A percentile compares a stretch with the other conserved stretches of the same genome.
Evolutionary conservation across 257 asterid species (phyloP).

Genomic region (Paraleonurus japonicus): DNA sequence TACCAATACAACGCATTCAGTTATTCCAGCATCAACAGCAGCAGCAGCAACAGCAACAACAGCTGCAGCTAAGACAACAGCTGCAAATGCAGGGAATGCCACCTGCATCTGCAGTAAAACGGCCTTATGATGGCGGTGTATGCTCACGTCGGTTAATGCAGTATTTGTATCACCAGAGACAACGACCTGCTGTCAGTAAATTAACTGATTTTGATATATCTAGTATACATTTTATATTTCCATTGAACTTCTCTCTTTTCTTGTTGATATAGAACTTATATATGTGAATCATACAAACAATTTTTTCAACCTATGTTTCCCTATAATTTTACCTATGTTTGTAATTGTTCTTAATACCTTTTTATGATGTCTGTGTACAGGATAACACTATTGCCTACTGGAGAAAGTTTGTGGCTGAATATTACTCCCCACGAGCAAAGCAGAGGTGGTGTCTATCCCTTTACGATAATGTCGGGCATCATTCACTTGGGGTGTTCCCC

Average conservation of each 20-base stretch:
- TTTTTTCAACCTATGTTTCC: neutral
- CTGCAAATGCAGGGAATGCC: slow-evolving; percentile 60
- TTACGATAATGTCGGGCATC: slow-evolving; percentile 86
- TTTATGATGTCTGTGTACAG: slow-evolving; percentile 35
- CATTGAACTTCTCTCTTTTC: neutral
- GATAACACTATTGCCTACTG: slow-evolving; percentile 86
- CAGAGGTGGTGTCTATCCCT: slow-evolving; percentile 92
- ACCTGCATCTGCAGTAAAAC: slow-evolving; percentile 56
- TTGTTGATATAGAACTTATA: neutral
- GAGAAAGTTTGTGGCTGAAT: slow-evolving; percentile 95
- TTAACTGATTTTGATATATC: slow-evolving; percentile 1
- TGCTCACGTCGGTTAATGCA: slow-evolving; percentile 95
- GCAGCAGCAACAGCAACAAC: slow-evolving; percentile 57
- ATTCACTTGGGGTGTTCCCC: slow-evolving; percentile 87
- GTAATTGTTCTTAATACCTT: neutral
- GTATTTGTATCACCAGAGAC: slow-evolving; percentile 88
- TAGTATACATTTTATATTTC: neutral
- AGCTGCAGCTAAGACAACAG: slow-evolving; percentile 52
- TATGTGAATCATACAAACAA: neutral
- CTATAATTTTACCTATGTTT: neutral
- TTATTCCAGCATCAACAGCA: slow-evolving; percentile 66
- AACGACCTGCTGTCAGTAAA: slow-evolving; percentile 81
- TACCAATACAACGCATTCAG: slow-evolving; percentile 78
- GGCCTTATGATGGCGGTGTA: slow-evolving; percentile 74
- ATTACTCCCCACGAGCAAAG: slow-evolving; percentile 92